Base-by-base conservation (phyloP, 2,329 filamentous ascomycete genomes). In the Fusarium tuaranense region DNA sequence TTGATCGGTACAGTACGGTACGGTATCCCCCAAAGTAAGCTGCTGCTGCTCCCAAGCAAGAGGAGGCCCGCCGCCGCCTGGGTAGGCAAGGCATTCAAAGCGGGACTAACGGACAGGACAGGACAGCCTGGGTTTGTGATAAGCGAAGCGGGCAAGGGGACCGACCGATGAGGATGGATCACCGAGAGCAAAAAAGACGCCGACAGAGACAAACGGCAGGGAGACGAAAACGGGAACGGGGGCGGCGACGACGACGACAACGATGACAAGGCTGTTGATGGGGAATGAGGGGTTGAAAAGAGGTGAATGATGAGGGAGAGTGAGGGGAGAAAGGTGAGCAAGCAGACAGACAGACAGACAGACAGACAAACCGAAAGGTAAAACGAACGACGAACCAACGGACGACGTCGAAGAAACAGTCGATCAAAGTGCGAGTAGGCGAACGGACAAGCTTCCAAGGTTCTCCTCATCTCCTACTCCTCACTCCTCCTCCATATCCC, bases 71-170 rank as follows among this genome's bases (percentile, higher is more conserved):
- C 59, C 64, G 55, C 27, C 64, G 55, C 27, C 69, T 60, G 64
- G 57, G 53, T 55, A 64, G 67, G 67, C 25, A 62, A 30, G 60
- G 57, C 61, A 72, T 72, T 74, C 55, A 64, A 62, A 58, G 72
- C 69, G 65, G 69, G 72, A 68, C 41, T 71, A 48, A 67, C 44
- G 25, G 39, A 44, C 22, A 62, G 57, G 53, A 55, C 34, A 30
- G 30, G 30, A 32, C 34, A 46, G 27, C n/a, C 55, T 62, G 55
- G 36, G 51, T 55, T 63, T 55, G 55, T 67, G 62, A 72, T 75
- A 72, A 66, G 72, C 69, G 69, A 34, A 63, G 51, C 57, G 34
- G 51, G 44, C 22, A 39, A 58, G 51, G 32, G 61, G 30, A 48
- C 39, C 39, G 36, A 59, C 57, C 34, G 57, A 39, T 34, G 63